Conservation (phyloP, 2,329 filamentous ascomycete species). For the Ophiocordyceps camponoti-floridani region DNA sequence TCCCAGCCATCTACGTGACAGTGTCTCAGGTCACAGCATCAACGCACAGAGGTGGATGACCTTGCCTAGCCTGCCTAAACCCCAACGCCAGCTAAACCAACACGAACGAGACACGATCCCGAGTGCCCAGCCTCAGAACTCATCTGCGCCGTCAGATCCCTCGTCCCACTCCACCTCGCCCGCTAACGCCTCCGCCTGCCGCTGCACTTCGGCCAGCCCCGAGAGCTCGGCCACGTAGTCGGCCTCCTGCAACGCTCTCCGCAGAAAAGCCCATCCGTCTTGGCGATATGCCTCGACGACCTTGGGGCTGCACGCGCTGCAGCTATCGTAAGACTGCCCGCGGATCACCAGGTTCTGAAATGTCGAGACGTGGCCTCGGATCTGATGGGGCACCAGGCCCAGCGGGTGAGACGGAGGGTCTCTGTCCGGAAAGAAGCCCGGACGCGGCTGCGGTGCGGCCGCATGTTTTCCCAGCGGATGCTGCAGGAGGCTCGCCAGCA, state of each 20-base stretch:
- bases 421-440: constrained; percentile 27
- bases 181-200: constrained; percentile 32
- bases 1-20: no score
- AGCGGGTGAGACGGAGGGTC: constrained; percentile 42
- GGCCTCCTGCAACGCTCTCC: constrained; percentile 53
- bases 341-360: constrained; percentile 60
- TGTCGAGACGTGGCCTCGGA: constrained; percentile 57
- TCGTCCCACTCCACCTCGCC: constrained; percentile 44
- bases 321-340: constrained; percentile 61
- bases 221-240: constrained; percentile 66
- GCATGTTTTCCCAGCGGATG: constrained; percentile 56
- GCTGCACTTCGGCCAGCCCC: constrained; percentile 54
- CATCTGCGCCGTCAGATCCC: constrained; percentile 15
- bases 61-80: no score
- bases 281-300: constrained; percentile 49
- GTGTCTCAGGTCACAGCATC: no score
- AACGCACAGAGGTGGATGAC: no score
- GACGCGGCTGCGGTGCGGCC: constrained; percentile 30
- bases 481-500: constrained; percentile 74
- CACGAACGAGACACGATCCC: background rate
- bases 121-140: background rate
- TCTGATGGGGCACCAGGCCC: constrained; percentile 60
- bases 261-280: constrained; percentile 62
- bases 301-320: constrained; percentile 59
- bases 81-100: background rate